These are phyloP conservation scores for Podaxis carcinomalis DNA, from an alignment of 768 basidiomycete species.

Conservation along the genomic window DNA sequence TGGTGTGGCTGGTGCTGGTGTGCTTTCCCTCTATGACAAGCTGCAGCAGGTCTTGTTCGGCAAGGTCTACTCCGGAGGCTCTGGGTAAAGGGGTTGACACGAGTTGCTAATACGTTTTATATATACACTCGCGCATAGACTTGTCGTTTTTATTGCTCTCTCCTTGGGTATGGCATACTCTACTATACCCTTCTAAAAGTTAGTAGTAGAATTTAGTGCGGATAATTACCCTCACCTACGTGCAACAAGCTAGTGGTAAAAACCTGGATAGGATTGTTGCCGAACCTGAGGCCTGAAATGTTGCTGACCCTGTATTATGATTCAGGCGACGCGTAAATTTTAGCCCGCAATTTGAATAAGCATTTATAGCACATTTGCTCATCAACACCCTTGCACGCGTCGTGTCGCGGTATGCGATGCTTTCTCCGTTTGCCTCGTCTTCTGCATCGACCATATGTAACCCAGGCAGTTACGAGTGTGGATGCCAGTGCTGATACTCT, in stretches of 20 bases:
- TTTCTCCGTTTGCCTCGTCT: background rate
- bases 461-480: background rate
- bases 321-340: background rate
- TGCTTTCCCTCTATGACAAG: slow-evolving; percentile 98
- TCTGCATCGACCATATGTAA: background rate
- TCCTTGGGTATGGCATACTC: slow-evolving; percentile 12
- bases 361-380: background rate
- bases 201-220: slow-evolving; percentile 13
- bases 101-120: slow-evolving; percentile 16
- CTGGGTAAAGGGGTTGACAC: slow-evolving; percentile 15
- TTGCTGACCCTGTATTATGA: background rate
- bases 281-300: background rate
- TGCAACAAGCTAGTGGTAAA: background rate
- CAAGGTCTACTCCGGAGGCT: slow-evolving; percentile 95
- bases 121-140: slow-evolving; percentile 35
- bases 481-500: slow-evolving; percentile 19
- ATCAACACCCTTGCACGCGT: background rate
- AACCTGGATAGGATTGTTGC: background rate
- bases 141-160: slow-evolving; percentile 21
- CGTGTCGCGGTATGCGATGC: slow-evolving; percentile 1
- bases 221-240: slow-evolving; percentile 7
- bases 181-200: slow-evolving; percentile 14
- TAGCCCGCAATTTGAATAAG: background rate
- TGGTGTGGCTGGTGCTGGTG: slow-evolving; percentile 99
- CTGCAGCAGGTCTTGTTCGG: slow-evolving; percentile 94